These are phyloP conservation scores for Quercus wislizeni DNA, from an alignment of 306 rosid species.

Conservation along the genomic window DNA sequence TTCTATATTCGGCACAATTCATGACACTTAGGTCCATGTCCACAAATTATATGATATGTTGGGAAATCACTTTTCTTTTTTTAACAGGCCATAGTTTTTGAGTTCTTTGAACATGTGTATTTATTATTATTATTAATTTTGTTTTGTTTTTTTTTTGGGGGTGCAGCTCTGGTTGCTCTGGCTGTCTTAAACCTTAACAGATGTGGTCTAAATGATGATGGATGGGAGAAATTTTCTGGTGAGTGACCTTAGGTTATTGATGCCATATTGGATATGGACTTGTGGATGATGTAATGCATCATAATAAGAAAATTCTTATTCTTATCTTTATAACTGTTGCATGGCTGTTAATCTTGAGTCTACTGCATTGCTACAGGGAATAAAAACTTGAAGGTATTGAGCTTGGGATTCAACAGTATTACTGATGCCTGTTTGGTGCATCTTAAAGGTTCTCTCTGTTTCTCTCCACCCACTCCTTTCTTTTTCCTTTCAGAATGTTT, in stretches of 20 bases:
- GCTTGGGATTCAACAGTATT: slow-evolving; percentile 74
- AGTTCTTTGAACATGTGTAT: no score
- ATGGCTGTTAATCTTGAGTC: background rate
- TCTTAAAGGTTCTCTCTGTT: slow-evolving; percentile 61
- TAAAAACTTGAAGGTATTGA: slow-evolving; percentile 62
- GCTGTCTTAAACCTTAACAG: slow-evolving; percentile 77
- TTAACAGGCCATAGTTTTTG: no score
- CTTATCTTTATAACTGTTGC: no score
- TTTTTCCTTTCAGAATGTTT: no score
- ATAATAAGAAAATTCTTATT: no score
- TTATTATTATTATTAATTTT: no score
- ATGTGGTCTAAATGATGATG: slow-evolving; percentile 56
- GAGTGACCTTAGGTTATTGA: slow-evolving; percentile 25
- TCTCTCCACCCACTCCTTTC: background rate
- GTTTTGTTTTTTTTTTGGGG: slow-evolving; percentile 8
- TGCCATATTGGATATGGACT: background rate
- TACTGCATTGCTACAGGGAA: slow-evolving; percentile 51
- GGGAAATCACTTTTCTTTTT: no score
- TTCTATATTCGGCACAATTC: no score
- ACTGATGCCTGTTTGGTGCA: slow-evolving; percentile 68
- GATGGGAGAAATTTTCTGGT: slow-evolving; percentile 73
- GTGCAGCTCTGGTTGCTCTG: slow-evolving; percentile 61
- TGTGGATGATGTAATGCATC: slow-evolving; percentile 8
- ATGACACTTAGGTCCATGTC: no score
- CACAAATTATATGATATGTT: no score